These are phyloP conservation scores for Hygrocybe punicea DNA, from an alignment of 768 basidiomycete genomes.

Conservation along the genomic window DNA sequence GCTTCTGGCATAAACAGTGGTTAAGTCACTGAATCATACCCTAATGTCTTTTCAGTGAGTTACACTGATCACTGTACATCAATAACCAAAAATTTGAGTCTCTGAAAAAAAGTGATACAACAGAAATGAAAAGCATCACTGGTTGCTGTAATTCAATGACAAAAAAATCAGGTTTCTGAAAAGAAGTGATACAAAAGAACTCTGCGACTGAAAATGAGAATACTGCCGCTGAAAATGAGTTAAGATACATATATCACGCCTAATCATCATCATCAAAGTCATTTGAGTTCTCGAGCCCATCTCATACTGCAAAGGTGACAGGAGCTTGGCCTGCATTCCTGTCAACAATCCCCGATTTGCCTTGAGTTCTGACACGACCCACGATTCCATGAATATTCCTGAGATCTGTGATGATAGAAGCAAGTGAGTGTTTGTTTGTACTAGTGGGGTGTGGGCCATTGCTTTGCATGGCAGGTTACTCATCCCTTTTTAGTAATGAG, in stretches of 20 bases:
- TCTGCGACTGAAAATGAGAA: background rate
- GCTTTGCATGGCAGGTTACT: too few relatives aligned
- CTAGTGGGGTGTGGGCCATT: too few relatives aligned
- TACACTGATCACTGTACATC: background rate
- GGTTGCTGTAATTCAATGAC: too few relatives aligned
- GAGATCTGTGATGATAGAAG: conserved; percentile 12
- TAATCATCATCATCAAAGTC: background rate
- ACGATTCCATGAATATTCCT: conserved; percentile 10
- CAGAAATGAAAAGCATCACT: background rate
- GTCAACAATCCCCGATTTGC: conserved; percentile 16
- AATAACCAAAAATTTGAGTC: background rate
- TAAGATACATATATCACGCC: background rate
- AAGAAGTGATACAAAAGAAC: background rate
- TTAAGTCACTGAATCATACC: background rate
- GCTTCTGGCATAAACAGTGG: background rate
- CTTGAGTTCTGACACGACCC: conserved; percentile 7
- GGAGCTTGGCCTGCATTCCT: background rate
- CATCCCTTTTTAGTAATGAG: too few relatives aligned
- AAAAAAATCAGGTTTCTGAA: background rate
- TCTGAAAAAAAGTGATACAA: background rate
- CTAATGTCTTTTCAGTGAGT: background rate
- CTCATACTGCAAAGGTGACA: background rate
- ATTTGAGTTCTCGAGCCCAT: background rate
- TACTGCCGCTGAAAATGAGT: background rate
- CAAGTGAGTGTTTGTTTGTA: background rate